Evolutionary conservation across 2,329 filamentous ascomycete species (phyloP).

Genomic region (Ophiobolus disseminans): DNA sequence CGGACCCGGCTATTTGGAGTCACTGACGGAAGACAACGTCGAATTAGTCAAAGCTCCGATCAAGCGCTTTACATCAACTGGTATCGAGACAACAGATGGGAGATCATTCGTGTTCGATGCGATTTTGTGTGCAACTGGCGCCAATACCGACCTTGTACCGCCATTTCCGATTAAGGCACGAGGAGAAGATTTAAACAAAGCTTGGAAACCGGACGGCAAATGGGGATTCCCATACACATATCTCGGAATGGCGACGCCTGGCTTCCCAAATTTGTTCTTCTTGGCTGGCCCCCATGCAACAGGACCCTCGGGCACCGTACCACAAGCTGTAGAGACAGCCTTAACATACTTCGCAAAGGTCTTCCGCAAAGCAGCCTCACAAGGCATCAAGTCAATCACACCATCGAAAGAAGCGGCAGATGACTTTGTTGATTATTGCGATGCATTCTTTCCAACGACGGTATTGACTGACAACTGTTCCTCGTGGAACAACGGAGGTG

Average conservation of each 20-base stretch:
- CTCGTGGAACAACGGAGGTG: constrained; percentile 73
- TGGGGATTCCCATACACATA: constrained; percentile 73
- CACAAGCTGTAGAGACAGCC: constrained; percentile 71
- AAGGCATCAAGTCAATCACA: constrained; percentile 69
- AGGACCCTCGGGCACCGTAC: constrained; percentile 67
- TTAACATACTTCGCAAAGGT: constrained; percentile 70
- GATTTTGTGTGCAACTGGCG: constrained; percentile 70
- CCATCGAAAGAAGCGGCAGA: constrained; percentile 67
- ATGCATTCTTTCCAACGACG: constrained; percentile 58
- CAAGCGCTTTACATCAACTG: constrained; percentile 46
- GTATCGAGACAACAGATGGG: constrained; percentile 51
- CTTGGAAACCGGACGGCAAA: constrained; percentile 64
- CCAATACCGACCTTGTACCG: constrained; percentile 60
- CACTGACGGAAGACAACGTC: constrained; percentile 51
- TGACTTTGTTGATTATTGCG: constrained; percentile 67
- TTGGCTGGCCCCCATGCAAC: constrained; percentile 59
- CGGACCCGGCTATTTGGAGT: constrained; percentile 50
- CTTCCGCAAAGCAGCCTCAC: constrained; percentile 69
- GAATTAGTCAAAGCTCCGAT: constrained; percentile 51
- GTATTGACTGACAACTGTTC: constrained; percentile 68
- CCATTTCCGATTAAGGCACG: constrained; percentile 66
- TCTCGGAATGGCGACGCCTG: constrained; percentile 67
- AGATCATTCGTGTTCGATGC: constrained; percentile 50
- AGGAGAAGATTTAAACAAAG: constrained; percentile 60
- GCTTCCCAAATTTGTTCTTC: constrained; percentile 72